Percentiles rank a stretch among this genome's conserved stretches.
Conservation (phyloP, 2,329 filamentous ascomycete genomes). For the Microsporum audouinii region DNA sequence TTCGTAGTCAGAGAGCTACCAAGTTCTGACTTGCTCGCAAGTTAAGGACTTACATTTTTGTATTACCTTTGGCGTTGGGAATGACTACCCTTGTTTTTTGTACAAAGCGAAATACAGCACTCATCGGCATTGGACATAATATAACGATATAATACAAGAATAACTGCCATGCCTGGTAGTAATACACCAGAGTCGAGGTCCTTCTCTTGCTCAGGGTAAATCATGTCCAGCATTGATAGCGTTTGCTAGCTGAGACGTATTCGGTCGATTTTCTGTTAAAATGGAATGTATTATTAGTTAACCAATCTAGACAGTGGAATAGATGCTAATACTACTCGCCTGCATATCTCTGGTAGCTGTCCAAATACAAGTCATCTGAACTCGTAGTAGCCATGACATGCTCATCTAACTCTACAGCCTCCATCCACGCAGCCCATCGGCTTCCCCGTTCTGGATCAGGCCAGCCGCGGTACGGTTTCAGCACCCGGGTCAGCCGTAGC, state of each 20-base stretch:
- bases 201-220: constrained; percentile 33
- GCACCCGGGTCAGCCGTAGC: constrained; percentile 53
- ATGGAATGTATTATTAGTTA: constrained; percentile 5
- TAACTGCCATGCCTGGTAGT: too few species aligned
- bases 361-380: constrained; percentile 52
- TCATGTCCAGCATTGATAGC: constrained; percentile 48
- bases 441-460: constrained; percentile 50
- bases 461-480: constrained; percentile 56
- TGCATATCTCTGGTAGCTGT: constrained; percentile 54
- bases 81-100: too few species aligned
- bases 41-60: background rate
- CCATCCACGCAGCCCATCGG: constrained; percentile 58
- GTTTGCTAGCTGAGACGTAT: constrained; percentile 47
- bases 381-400: constrained; percentile 58
- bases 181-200: background rate
- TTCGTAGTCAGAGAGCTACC: too few species aligned
- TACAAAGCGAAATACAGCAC: background rate
- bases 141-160: background rate
- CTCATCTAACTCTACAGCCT: constrained; percentile 54
- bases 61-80: too few species aligned
- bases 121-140: background rate
- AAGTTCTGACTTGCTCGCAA: background rate
- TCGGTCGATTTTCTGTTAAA: constrained; percentile 45
- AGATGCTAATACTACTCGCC: constrained; percentile 29
- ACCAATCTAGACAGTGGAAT: background rate